phyloP scores from a whole-genome alignment of 257 asterid genomes.

The Salvia splendens region DNA sequence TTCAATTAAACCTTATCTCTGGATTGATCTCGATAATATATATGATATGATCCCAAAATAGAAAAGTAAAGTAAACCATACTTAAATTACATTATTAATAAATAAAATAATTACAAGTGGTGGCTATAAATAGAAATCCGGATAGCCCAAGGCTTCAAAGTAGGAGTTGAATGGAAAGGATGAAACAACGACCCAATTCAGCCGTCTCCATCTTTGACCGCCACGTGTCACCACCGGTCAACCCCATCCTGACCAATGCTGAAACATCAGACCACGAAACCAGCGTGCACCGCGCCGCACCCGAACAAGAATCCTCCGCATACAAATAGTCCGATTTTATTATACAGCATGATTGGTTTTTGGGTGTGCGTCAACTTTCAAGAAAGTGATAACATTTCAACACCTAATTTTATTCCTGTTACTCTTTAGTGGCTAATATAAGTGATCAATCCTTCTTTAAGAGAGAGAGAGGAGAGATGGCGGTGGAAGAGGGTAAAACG shows the following conservation, averaged over 20 bases:
- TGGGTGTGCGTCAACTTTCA: conserved; percentile 38
- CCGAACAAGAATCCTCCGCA: conserved; percentile 21
- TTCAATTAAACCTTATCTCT: not conserved
- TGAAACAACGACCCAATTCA: conserved; percentile 36
- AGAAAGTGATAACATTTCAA: conserved; percentile 29
- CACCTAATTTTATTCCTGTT: conserved; percentile 18
- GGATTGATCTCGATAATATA: too few relatives aligned
- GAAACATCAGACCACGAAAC: conserved; percentile 17
- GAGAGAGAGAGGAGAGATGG: conserved; percentile 34
- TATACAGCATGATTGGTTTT: conserved; percentile 33
- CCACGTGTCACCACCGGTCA: conserved; percentile 28
- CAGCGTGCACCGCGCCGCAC: conserved; percentile 26
- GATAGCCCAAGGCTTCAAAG: conserved; percentile 36
- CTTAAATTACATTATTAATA: not conserved
- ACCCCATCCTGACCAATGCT: conserved; percentile 1
- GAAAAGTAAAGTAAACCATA: not conserved
- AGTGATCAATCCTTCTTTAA: not conserved
- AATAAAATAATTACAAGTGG: conserved; percentile 31
- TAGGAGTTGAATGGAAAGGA: conserved; percentile 45
- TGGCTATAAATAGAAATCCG: conserved; percentile 30
- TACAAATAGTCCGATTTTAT: conserved; percentile 11
- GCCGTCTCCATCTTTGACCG: conserved; percentile 37
- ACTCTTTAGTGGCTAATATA: not conserved
- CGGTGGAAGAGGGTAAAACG: conserved; percentile 58
- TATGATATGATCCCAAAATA: not conserved